Evolutionary conservation across 345 rosid genomes (phyloP).

Genomic region (Crucihimalaya himalaica): DNA sequence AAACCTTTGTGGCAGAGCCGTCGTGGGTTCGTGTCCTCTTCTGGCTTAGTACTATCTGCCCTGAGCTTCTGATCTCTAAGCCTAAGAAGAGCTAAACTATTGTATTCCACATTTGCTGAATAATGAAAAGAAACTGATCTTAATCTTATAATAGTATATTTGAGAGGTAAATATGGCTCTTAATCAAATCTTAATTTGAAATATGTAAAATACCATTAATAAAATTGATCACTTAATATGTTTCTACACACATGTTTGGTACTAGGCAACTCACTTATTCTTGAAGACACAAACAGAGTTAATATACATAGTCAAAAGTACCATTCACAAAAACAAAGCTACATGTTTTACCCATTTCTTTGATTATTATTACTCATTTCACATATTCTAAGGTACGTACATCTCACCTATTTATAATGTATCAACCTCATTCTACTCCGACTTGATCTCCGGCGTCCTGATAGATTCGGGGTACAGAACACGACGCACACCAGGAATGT

Average conservation of each 20-base stretch:
- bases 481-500: constrained; percentile 45
- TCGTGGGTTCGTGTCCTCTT: constrained; percentile 48
- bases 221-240: too few relatives aligned
- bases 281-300: background rate
- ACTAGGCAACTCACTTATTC: background rate
- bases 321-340: background rate
- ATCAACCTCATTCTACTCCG: constrained; percentile 22
- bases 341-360: background rate
- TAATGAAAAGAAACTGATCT: too few relatives aligned
- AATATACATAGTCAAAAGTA: background rate
- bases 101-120: background rate
- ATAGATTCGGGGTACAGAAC: constrained; percentile 43
- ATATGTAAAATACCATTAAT: too few relatives aligned
- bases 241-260: background rate
- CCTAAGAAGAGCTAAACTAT: constrained; percentile 2
- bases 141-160: too few relatives aligned
- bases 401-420: background rate
- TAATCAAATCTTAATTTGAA: too few relatives aligned
- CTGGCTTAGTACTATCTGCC: constrained; percentile 48
- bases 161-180: too few relatives aligned
- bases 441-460: constrained; percentile 38
- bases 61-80: constrained; percentile 38
- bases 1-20: constrained; percentile 48
- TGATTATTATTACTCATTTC: background rate
- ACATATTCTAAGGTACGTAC: background rate